A percentile compares a stretch with the other conserved stretches of the same genome.
Evolutionary conservation across 805 yeast genomes (phyloP).

Genomic region (Dipodascus albidus): DNA sequence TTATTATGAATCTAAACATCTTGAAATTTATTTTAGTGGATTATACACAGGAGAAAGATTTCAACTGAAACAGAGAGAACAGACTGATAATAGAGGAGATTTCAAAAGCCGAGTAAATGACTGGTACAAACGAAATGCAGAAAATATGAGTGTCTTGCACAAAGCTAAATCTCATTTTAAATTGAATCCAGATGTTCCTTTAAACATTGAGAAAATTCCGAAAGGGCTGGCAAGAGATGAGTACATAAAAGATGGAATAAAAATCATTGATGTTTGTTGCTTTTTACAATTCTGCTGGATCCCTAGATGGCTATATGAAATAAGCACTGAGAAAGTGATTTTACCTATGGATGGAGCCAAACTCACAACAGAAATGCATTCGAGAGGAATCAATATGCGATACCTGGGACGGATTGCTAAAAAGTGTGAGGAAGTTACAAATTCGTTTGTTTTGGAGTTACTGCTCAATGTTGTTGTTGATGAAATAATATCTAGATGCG

Average conservation of each 20-base stretch:
- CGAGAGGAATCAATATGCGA: slow-evolving; percentile 77
- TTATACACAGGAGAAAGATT: background rate
- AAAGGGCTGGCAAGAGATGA: slow-evolving; percentile 28
- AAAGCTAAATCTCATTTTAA: slow-evolving; percentile 30
- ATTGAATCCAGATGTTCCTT: slow-evolving; percentile 69
- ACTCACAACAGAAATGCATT: slow-evolving; percentile 57
- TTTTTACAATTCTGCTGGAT: slow-evolving; percentile 21
- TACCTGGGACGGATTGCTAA: slow-evolving; percentile 61
- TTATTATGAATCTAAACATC: background rate
- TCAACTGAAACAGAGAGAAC: background rate
- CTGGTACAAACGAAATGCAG: background rate
- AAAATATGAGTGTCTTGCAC: background rate
- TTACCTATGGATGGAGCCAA: slow-evolving; percentile 79
- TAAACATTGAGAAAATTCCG: slow-evolving; percentile 20
- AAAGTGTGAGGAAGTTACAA: slow-evolving; percentile 22
- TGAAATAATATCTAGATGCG: slow-evolving; percentile 73
- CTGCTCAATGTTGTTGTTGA: slow-evolving; percentile 31
- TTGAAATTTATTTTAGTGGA: background rate
- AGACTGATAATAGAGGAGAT: background rate
- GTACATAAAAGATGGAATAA: slow-evolving; percentile 40
- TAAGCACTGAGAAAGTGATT: slow-evolving; percentile 36
- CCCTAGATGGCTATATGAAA: slow-evolving; percentile 47
- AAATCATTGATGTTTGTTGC: slow-evolving; percentile 12
- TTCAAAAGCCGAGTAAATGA: background rate
- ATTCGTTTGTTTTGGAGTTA: slow-evolving; percentile 31